phyloP scores from a whole-genome alignment of 2,329 filamentous ascomycete species.

The Penicillium decumbens region DNA sequence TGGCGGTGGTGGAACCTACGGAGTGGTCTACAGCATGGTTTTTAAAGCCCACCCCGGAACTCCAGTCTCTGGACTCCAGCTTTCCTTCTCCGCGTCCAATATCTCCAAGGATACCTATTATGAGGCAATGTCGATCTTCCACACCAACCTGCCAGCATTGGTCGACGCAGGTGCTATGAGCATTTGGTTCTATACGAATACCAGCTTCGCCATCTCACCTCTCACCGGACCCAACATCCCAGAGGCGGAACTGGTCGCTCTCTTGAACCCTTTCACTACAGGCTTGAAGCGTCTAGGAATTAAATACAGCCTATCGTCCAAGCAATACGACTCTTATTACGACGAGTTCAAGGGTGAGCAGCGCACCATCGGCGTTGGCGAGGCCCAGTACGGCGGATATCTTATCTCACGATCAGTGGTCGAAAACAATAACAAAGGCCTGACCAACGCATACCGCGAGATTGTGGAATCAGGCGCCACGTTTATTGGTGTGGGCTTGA shows the following conservation, averaged over 20 bases:
- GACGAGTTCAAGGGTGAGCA: slow-evolving; percentile 32
- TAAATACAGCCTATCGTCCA: slow-evolving; percentile 27
- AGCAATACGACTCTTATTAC: slow-evolving; percentile 32
- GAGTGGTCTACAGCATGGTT: slow-evolving; percentile 54
- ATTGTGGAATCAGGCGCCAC: slow-evolving; percentile 34
- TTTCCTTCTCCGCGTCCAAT: slow-evolving; percentile 39
- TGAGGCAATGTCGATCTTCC: slow-evolving; percentile 46
- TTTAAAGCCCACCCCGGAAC: slow-evolving; percentile 48
- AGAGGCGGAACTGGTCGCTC: slow-evolving; percentile 39
- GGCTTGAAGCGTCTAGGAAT: slow-evolving; percentile 38
- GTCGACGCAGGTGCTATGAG: slow-evolving; percentile 50
- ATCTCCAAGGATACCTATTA: slow-evolving; percentile 47
- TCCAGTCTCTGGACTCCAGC: slow-evolving; percentile 42
- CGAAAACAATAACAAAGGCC: slow-evolving; percentile 25
- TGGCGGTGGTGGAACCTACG: slow-evolving; percentile 51
- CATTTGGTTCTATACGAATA: slow-evolving; percentile 50
- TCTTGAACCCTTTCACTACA: slow-evolving; percentile 46
- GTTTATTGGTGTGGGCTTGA: slow-evolving; percentile 38
- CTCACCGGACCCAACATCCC: slow-evolving; percentile 49
- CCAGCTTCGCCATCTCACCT: slow-evolving; percentile 46
- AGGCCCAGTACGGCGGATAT: slow-evolving; percentile 34
- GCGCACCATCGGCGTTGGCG: slow-evolving; percentile 34
- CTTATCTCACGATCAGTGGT: slow-evolving; percentile 37
- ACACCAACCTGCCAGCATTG: slow-evolving; percentile 47
- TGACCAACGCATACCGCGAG: slow-evolving; percentile 32